Evolutionary conservation across 2,329 filamentous ascomycete species (phyloP), one percentile per base, ranked within the genome.

Genomic region (Akanthomyces lecanii): DNA sequence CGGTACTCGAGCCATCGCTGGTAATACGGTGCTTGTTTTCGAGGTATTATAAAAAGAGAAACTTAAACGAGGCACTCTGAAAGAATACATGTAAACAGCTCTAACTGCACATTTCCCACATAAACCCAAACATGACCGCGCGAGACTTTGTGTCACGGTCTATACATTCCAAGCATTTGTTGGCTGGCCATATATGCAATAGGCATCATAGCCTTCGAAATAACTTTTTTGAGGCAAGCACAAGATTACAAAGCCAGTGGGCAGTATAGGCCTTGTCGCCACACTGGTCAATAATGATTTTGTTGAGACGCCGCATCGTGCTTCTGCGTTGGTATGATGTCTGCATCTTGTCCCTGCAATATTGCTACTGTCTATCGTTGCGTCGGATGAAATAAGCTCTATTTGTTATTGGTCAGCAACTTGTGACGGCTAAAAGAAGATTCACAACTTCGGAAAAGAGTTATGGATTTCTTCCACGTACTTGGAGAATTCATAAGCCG

Each of bases 401-500:
- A 36, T 45, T n/a, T 21, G 18, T 47, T 16, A 45, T 66, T 16
- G 16, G 12, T 30, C 14, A 18, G 12, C 25, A 21, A 38, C 28
- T 5, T 10, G n/a, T 45, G 16, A 25, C 50, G 10, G 36, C 30
- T 25, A 4, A 30, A 38, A 38, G 56, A 25, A 38, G n/a, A 18
- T 14, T 3, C 14, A 11, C 21, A 11, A 33, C 8, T 33, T 16
- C 4, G 33, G 36, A 10, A 28, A 44, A 51, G 23, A 11, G 18
- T 11, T 10, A 2, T 18, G 25, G 16, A 6, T 18, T 33, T 23
- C 18, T 18, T 7, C 14, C 16, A 78, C 84, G 71, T 76, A 88
- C 86, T 89, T 89, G 69, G 84, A 88, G 66, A 86, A 86, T 71
- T 89, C 86, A 69, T 89, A 89, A 36, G 85, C 85, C 45, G 86